These are phyloP conservation scores for Raphanus raphanistrum DNA, from an alignment of 345 rosid genomes.

Conservation along the genomic window DNA sequence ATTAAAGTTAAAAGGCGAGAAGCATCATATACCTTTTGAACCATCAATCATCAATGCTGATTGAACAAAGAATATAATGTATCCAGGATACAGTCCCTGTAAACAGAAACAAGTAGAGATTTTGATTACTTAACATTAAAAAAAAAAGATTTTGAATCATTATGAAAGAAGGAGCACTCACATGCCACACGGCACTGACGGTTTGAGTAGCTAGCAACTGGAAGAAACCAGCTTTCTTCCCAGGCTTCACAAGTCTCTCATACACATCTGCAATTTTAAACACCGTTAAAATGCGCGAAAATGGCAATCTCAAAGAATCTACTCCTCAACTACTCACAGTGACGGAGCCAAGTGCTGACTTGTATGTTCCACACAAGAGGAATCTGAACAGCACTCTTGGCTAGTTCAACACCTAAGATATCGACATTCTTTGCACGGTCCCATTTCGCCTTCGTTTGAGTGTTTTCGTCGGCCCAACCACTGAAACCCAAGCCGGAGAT, in stretches of 20 bases:
- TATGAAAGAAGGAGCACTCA: slow-evolving; percentile 46
- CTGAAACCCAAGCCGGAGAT: slow-evolving; percentile 92
- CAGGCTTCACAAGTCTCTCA: slow-evolving; percentile 70
- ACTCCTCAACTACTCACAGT: slow-evolving; percentile 59
- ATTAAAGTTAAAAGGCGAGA: not conserved
- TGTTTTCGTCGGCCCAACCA: slow-evolving; percentile 76
- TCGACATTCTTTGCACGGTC: slow-evolving; percentile 91
- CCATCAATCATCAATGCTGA: slow-evolving; percentile 96
- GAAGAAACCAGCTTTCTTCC: slow-evolving; percentile 79
- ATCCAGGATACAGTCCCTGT: slow-evolving; percentile 96
- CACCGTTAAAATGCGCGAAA: not conserved
- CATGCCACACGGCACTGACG: slow-evolving; percentile 95
- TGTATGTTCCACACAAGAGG: slow-evolving; percentile 97
- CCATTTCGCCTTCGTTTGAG: slow-evolving; percentile 79
- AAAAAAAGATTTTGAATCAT: not conserved
- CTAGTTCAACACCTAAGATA: slow-evolving; percentile 78
- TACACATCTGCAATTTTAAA: slow-evolving; percentile 55
- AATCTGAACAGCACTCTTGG: slow-evolving; percentile 73
- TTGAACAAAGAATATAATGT: slow-evolving; percentile 87
- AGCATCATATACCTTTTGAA: slow-evolving; percentile 67
- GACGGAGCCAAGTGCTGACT: slow-evolving; percentile 99
- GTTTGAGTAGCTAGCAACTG: slow-evolving; percentile 96
- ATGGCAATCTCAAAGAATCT: not conserved
- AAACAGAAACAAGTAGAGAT: not conserved
- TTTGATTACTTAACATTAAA: not conserved